Evolutionary conservation across 2,329 filamentous ascomycete genomes (phyloP).

Genomic region (Paramyrothecium sp.): DNA sequence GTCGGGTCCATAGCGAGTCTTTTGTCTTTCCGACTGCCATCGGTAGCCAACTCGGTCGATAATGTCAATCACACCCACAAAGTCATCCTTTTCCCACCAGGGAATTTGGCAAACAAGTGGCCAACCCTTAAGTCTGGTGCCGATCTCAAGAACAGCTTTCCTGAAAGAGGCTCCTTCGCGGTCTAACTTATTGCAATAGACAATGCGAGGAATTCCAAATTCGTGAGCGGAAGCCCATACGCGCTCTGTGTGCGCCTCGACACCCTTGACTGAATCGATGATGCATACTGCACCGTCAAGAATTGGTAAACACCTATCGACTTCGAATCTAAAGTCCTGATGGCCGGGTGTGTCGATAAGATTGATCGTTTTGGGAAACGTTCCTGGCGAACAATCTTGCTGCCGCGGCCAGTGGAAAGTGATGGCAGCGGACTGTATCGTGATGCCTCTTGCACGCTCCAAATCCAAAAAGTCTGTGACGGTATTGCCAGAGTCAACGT

Average conservation of each 20-base stretch:
- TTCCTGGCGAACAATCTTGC: slow-evolving; percentile 36
- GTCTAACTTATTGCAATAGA: slow-evolving; percentile 79
- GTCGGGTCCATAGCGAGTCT: slow-evolving; percentile 30
- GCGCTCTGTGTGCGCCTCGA: slow-evolving; percentile 95
- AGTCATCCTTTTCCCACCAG: slow-evolving; percentile 82
- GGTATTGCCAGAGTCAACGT: slow-evolving; percentile 95
- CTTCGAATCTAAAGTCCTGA: slow-evolving; percentile 96
- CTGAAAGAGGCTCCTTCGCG: slow-evolving; percentile 78
- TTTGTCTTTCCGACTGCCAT: slow-evolving; percentile 55
- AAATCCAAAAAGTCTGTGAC: slow-evolving; percentile 96
- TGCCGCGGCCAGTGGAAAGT: slow-evolving; percentile 87
- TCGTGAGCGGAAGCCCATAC: slow-evolving; percentile 90
- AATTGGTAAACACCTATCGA: slow-evolving; percentile 83
- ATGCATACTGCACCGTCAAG: slow-evolving; percentile 92
- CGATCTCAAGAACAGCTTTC: slow-evolving; percentile 82
- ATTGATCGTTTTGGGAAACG: slow-evolving; percentile 69
- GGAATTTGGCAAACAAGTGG: slow-evolving; percentile 93
- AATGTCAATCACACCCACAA: slow-evolving; percentile 83
- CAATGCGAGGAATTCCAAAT: slow-evolving; percentile 78
- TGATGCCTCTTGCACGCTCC: slow-evolving; percentile 89
- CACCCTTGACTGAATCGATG: slow-evolving; percentile 86
- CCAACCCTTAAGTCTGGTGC: slow-evolving; percentile 74
- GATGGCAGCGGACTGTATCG: slow-evolving; percentile 95
- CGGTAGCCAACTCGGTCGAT: slow-evolving; percentile 72
- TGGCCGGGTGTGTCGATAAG: slow-evolving; percentile 96